Conservation (phyloP, 2,329 filamentous ascomycete species). For the Sarocladiaceae sp. region DNA sequence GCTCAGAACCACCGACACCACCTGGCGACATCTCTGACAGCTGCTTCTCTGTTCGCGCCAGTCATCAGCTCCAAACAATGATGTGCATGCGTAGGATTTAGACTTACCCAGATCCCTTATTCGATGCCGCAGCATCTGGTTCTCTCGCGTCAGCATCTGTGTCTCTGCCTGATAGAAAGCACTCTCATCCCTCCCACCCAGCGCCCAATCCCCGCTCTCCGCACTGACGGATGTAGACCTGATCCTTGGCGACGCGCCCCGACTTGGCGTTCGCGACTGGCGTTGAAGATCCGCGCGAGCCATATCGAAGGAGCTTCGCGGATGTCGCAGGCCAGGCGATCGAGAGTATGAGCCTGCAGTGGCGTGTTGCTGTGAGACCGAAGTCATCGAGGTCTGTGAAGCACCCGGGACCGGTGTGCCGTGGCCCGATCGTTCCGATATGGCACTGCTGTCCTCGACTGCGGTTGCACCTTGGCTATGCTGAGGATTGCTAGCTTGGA, state of each 20-base stretch:
- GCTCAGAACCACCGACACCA: conserved; percentile 31
- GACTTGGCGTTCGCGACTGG: conserved; percentile 53
- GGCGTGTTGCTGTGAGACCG: conserved; percentile 23
- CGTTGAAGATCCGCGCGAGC: conserved; percentile 49
- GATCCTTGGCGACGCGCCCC: conserved; percentile 49
- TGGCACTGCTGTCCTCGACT: conserved; percentile 44
- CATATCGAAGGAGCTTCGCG: conserved; percentile 54
- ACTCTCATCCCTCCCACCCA: conserved; percentile 65
- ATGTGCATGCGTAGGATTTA: too few species aligned
- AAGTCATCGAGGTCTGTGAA: conserved; percentile 26
- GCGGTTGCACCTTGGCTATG: conserved; percentile 29
- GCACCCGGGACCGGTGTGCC: conserved; percentile 26
- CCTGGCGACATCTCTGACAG: conserved; percentile 35
- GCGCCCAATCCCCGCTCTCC: conserved; percentile 54
- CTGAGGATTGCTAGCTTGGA: conserved; percentile 40
- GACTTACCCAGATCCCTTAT: conserved; percentile 64
- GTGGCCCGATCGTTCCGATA: conserved; percentile 38
- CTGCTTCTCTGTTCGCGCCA: conserved; percentile 43
- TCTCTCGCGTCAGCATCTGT: conserved; percentile 69
- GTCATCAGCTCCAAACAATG: conserved; percentile 5
- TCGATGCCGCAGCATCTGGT: conserved; percentile 72
- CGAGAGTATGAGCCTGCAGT: conserved; percentile 40
- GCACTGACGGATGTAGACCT: conserved; percentile 51
- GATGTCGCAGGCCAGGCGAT: conserved; percentile 43
- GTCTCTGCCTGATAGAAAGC: conserved; percentile 80